Base-by-base conservation (phyloP, 1,284 basidiomycete genomes). In the Vanrija pseudolonga region DNA sequence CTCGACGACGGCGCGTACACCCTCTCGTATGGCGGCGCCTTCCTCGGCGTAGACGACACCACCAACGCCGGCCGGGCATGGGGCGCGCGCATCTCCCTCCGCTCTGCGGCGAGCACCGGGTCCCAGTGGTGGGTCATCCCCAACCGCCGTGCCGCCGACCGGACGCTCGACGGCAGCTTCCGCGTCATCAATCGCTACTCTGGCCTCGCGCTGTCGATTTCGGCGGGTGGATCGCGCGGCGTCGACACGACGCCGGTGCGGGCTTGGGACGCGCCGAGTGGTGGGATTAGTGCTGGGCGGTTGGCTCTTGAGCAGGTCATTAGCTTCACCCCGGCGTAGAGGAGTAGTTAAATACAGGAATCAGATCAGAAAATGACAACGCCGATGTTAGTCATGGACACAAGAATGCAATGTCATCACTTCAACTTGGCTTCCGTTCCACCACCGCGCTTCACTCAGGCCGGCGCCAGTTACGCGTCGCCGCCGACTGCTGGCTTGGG, bases 401-500 rank as follows among this genome's bases (percentile, higher is more conserved):
- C 26, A 26, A 26, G 26, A 26, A 26, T 26, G 26, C 26, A 26
- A 6, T 26, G 2, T 26, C 26, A 26, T 26, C 26, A 26, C 26
- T 26, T 26, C 26, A n/a, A n/a, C 6, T 26, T 26, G 26, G 11
- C n/a, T n/a, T n/a, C n/a, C n/a, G n/a, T n/a, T n/a, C n/a, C 24
- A 26, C 24, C 42, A 32, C 42, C 40, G 7, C 19, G 18, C 12
- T 20, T 48, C 57, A 54, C 45, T 60, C 23, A 6, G 56, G 53
- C 38, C 57, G 61, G 36, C 58, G 58, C 61, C 68, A 65, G 55
- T 62, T 69, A 61, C 72, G 59, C 1, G 66, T 68, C 9, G 72
- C 62, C 2, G 67, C 63, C 4, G 72, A 71, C 50, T 74, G 72
- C 46, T 64, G 62, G 41, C 64, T 63, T 3, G 72, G 72, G 47